Percentiles rank a stretch among this genome's conserved stretches.
These are phyloP conservation scores for Eimeria mitis DNA, from an alignment of 169 alveolate species.

Conservation along the genomic window DNA sequence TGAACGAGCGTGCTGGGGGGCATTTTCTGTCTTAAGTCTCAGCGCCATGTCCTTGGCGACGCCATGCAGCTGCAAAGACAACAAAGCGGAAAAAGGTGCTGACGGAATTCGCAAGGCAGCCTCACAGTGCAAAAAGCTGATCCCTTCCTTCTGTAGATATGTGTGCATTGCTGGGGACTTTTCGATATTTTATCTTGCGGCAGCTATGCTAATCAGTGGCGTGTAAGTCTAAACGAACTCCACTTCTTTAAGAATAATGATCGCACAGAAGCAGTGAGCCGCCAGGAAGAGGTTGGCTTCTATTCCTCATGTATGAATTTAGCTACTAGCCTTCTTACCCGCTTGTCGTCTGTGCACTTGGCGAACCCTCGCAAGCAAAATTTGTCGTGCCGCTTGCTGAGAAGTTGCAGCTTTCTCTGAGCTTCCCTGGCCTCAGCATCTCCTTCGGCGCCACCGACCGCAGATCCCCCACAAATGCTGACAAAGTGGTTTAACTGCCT, in stretches of 20 bases:
- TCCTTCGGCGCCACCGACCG: slow-evolving; percentile 48
- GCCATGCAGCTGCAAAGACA: slow-evolving; percentile 47
- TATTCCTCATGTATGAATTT: neutral
- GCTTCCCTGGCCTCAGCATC: slow-evolving; percentile 72
- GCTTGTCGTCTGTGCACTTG: slow-evolving; percentile 62
- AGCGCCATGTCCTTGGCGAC: slow-evolving; percentile 62
- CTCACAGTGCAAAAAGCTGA: neutral
- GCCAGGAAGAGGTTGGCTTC: neutral
- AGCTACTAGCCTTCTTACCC: slow-evolving; percentile 32
- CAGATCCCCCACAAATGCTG: slow-evolving; percentile 71
- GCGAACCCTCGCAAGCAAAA: slow-evolving; percentile 71
- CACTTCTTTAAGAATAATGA: neutral
- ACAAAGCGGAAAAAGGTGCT: neutral
- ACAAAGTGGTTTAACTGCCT: slow-evolving; percentile 50
- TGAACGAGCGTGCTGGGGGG: slow-evolving; percentile 71
- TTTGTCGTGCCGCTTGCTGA: slow-evolving; percentile 64
- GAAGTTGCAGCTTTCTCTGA: slow-evolving; percentile 46
- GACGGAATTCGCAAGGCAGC: neutral
- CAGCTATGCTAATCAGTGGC: neutral
- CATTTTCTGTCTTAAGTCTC: slow-evolving; percentile 36
- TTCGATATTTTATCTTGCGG: neutral
- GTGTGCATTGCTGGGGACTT: neutral
- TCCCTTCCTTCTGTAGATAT: neutral
- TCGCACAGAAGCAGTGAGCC: neutral
- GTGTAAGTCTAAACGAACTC: neutral